phyloP scores from a whole-genome alignment of 2,329 filamentous ascomycete genomes.

The Dactylellina sp. region DNA sequence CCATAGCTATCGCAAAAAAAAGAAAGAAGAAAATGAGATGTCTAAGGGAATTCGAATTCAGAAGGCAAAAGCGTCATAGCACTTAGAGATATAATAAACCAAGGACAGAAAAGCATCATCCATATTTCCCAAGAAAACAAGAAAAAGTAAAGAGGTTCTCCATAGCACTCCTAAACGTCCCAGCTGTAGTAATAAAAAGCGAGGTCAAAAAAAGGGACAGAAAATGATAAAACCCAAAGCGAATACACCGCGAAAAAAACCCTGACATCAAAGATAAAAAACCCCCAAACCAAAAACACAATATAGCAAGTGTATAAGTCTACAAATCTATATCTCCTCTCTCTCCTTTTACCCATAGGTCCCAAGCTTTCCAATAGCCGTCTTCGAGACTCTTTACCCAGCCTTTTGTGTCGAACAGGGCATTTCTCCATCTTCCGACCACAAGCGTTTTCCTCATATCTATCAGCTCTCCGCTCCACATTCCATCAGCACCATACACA shows the following conservation, averaged over 20 bases:
- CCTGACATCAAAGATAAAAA: slow-evolving; percentile 17
- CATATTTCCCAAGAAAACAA: background rate
- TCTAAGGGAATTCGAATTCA: background rate
- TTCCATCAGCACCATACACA: slow-evolving; percentile 70
- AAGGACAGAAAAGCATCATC: slow-evolving; percentile 30
- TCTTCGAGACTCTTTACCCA: slow-evolving; percentile 92
- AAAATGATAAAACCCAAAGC: slow-evolving; percentile 31
- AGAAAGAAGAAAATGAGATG: background rate
- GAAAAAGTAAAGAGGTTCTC: slow-evolving; percentile 41
- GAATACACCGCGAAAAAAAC: slow-evolving; percentile 18
- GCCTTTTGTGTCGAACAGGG: slow-evolving; percentile 87
- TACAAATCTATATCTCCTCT: slow-evolving; percentile 92
- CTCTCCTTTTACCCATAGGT: slow-evolving; percentile 83
- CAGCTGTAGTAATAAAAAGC: slow-evolving; percentile 11
- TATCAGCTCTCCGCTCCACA: slow-evolving; percentile 76
- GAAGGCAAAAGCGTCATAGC: background rate
- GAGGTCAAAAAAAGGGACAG: slow-evolving; percentile 12
- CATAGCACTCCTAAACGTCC: slow-evolving; percentile 35
- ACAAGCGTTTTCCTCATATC: slow-evolving; percentile 85
- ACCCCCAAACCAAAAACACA: slow-evolving; percentile 27
- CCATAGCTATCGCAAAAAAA: slow-evolving; percentile 4
- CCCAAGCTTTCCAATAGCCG: slow-evolving; percentile 90
- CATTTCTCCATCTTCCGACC: slow-evolving; percentile 83
- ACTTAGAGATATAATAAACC: slow-evolving; percentile 27
- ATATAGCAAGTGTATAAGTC: slow-evolving; percentile 29